Conservation (phyloP, 176 grass and related monocot genomes). For the Oryza glumipatula region DNA sequence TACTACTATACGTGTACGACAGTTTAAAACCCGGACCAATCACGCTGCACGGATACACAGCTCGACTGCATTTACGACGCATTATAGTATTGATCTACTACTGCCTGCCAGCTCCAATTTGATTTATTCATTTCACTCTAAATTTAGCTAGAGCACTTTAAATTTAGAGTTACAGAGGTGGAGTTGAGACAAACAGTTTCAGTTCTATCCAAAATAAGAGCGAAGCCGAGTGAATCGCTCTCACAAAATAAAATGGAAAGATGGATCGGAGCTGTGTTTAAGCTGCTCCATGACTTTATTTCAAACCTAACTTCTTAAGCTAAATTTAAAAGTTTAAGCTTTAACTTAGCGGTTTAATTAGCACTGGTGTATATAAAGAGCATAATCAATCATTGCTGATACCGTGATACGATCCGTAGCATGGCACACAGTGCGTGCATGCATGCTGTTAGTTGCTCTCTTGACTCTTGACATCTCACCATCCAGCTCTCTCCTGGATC, state of each 20-base stretch:
- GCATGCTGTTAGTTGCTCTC: too few species aligned
- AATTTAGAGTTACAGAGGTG: too few species aligned
- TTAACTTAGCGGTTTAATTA: background rate
- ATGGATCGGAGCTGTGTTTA: too few species aligned
- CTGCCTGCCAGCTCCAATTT: background rate
- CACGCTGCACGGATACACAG: constrained; percentile 11
- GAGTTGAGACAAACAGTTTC: too few species aligned
- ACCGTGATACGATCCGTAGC: background rate
- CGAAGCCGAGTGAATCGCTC: too few species aligned
- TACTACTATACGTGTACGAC: background rate
- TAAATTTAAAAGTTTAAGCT: too few species aligned
- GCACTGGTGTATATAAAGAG: background rate
- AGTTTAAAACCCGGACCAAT: background rate
- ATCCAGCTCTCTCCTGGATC: background rate
- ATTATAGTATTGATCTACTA: background rate
- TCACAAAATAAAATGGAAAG: too few species aligned
- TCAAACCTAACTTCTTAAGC: too few species aligned
- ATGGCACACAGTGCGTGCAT: background rate
- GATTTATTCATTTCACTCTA: background rate
- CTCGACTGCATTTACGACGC: constrained; percentile 14
- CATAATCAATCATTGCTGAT: background rate
- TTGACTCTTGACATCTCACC: background rate
- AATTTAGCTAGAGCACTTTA: too few species aligned
- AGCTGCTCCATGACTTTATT: too few species aligned
- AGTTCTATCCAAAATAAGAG: too few species aligned